Evolutionary conservation across 441 rosid genomes (phyloP).

Genomic region (Kokia cookei): DNA sequence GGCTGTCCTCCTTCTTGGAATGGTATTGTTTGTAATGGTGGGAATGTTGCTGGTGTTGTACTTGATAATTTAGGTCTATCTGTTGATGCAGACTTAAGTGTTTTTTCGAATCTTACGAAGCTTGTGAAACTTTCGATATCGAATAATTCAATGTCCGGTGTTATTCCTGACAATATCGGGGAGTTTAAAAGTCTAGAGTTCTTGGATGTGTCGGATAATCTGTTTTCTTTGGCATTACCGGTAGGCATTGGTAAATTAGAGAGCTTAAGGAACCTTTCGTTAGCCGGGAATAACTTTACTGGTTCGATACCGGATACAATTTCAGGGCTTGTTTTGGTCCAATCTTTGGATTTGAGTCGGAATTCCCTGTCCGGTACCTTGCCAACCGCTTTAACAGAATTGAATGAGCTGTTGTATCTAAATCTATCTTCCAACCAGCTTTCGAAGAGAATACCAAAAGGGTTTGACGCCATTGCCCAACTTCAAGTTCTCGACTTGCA

Average conservation of each 20-base stretch:
- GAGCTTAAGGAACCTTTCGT: slow-evolving; percentile 63
- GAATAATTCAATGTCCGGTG: slow-evolving; percentile 73
- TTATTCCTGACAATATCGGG: slow-evolving; percentile 56
- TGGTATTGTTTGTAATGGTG: slow-evolving; percentile 89
- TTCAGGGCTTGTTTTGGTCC: slow-evolving; percentile 58
- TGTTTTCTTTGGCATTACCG: slow-evolving; percentile 61
- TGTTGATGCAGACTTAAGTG: slow-evolving; percentile 70
- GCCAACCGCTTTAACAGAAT: slow-evolving; percentile 52
- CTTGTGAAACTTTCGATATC: slow-evolving; percentile 89
- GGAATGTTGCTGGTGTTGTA: slow-evolving; percentile 83
- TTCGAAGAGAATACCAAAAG: slow-evolving; percentile 55
- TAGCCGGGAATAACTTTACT: slow-evolving; percentile 92
- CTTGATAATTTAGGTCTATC: slow-evolving; percentile 74
- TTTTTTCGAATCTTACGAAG: slow-evolving; percentile 77
- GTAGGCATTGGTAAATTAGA: slow-evolving; percentile 53
- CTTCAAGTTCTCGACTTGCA: slow-evolving; percentile 84
- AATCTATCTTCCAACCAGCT: slow-evolving; percentile 76
- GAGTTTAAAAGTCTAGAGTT: slow-evolving; percentile 66
- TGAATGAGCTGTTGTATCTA: slow-evolving; percentile 50
- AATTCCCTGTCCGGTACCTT: slow-evolving; percentile 77
- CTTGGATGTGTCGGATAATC: slow-evolving; percentile 74
- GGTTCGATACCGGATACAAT: slow-evolving; percentile 66
- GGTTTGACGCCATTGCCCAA: slow-evolving; percentile 55
- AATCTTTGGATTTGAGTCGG: slow-evolving; percentile 79
- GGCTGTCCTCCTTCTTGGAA: slow-evolving; percentile 99